Evolutionary conservation across 352 stramenopile species (phyloP), one percentile per base, ranked within the genome.

Genomic region (Aphanomyces astaci): DNA sequence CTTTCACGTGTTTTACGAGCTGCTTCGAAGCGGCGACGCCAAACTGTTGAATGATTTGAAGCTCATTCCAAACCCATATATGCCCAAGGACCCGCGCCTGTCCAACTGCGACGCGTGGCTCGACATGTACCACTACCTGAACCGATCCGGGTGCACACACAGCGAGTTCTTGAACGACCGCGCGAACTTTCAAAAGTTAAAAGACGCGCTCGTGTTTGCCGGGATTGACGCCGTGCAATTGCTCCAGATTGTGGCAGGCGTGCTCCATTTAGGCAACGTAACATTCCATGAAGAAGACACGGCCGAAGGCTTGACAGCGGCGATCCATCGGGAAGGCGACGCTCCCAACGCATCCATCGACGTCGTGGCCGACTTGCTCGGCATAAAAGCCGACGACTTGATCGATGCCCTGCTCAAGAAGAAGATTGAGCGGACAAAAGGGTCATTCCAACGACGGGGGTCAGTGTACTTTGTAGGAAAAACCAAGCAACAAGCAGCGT

Each of bases 361-460:
- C 32, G 52, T 75, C 25, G 78, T 88, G n/a, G 73, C 87, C 40
- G 69, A 70, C 32, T 71, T 96, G 43, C 69, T 94, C 9, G 78
- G 80, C 53, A 78, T 96, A 13, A 70, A 79, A 45, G 30, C 64
- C 7, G 74, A 84, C 25, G 74, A 72, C 9, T 72, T 97, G 13
- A 79, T 79, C 36, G 75, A 80, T 63, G 79, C 87, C 2, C 66
- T 96, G 11, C 90, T 81, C 10, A 89, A 84, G 57, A 59, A 59
- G 51, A 59, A 59, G 33, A 59, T 59, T n/a, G 51, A 59, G 24
- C 51, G 51, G 10, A 90, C 79, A 66, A 73, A 75, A 24, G 78
- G 72, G 65, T 63, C 74, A 10, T 90, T 97, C 55, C 78, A 91
- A 67, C 87, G 87, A 28, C 49, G 80, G 40, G 82, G 87, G 45